Evolutionary conservation across 805 yeast genomes (phyloP).

Genomic region (Groenewaldozyma salmanticensis): DNA sequence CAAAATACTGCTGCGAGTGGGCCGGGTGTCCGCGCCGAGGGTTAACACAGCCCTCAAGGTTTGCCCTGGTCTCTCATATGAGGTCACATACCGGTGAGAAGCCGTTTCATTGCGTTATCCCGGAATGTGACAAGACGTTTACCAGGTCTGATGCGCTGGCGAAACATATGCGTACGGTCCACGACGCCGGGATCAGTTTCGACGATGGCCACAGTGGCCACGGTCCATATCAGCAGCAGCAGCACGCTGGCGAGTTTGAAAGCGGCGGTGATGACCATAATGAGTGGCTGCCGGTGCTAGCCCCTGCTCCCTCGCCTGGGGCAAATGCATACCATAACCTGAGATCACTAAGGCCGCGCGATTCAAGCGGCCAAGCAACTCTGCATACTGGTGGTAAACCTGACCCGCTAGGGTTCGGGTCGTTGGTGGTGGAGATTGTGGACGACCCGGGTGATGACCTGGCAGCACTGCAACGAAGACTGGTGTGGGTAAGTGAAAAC

Average conservation of each 20-base stretch:
- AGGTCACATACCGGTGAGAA: constrained; percentile 58
- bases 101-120: constrained; percentile 55
- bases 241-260: not conserved
- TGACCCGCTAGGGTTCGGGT: constrained; percentile 4
- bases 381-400: constrained; percentile 4
- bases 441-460: constrained; percentile 10
- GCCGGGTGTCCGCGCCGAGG: constrained; percentile 45
- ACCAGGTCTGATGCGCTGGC: constrained; percentile 53
- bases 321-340: too few relatives aligned
- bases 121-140: constrained; percentile 55
- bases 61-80: constrained; percentile 53
- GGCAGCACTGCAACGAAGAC: constrained; percentile 20
- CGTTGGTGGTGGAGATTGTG: constrained; percentile 11
- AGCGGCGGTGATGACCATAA: not conserved
- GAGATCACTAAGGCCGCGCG: not conserved
- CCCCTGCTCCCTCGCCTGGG: too few relatives aligned
- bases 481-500: constrained; percentile 26
- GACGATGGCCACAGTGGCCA: not conserved
- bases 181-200: constrained; percentile 23
- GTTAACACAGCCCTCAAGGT: constrained; percentile 41
- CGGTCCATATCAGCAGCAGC: not conserved
- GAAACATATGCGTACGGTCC: constrained; percentile 53
- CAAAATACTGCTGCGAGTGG: constrained; percentile 52
- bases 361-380: not conserved
- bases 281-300: constrained; percentile 3